These are phyloP conservation scores for Polysphondylium violaceum DNA, from an alignment of 78 protist species.

Conservation along the genomic window DNA sequence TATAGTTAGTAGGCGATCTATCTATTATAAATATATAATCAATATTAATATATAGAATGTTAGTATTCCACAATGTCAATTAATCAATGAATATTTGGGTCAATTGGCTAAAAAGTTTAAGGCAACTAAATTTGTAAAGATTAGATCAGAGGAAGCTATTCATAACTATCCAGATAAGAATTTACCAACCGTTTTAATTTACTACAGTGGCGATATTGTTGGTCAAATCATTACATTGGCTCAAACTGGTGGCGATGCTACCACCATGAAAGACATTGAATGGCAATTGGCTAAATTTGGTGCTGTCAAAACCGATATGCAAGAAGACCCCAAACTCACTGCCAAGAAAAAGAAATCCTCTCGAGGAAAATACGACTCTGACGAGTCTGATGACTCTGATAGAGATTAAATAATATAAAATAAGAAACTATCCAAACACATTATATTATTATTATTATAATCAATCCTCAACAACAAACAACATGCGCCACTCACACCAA, in stretches of 20 bases:
- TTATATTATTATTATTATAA: no score
- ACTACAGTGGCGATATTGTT: slow-evolving; percentile 68
- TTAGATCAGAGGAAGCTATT: slow-evolving; percentile 83
- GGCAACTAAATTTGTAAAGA: slow-evolving; percentile 87
- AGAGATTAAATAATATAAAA: not conserved
- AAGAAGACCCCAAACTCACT: slow-evolving; percentile 60
- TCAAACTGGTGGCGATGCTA: slow-evolving; percentile 53
- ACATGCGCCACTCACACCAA: no score
- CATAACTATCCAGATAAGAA: slow-evolving; percentile 87
- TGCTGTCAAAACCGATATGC: slow-evolving; percentile 68
- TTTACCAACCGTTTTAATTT: slow-evolving; percentile 88
- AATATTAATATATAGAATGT: not conserved
- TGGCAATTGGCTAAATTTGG: slow-evolving; percentile 58
- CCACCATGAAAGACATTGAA: slow-evolving; percentile 79
- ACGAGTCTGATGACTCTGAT: slow-evolving; percentile 1
- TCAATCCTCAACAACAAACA: no score
- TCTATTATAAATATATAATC: not conserved
- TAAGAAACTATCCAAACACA: not conserved
- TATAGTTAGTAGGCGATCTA: not conserved
- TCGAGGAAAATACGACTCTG: slow-evolving; percentile 3
- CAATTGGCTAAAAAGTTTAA: slow-evolving; percentile 74
- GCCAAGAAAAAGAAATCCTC: slow-evolving; percentile 7
- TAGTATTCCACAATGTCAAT: slow-evolving; percentile 81
- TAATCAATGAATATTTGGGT: slow-evolving; percentile 55
- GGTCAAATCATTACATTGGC: slow-evolving; percentile 74